Evolutionary conservation across 352 stramenopile genomes (phyloP).

Genomic region (Phytophthora cactorum): DNA sequence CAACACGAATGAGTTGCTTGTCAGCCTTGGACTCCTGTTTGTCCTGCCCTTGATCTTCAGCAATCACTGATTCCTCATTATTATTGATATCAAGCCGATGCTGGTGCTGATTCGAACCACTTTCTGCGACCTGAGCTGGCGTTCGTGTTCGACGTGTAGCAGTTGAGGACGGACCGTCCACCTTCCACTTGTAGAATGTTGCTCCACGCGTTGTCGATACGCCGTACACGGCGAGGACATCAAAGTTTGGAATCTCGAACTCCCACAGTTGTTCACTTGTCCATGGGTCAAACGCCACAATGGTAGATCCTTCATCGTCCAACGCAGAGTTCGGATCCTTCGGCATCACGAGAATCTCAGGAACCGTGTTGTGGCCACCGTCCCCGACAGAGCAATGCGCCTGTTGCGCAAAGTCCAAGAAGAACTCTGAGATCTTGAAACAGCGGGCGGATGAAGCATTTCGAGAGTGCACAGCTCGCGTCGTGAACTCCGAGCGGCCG

Average conservation of each 20-base stretch:
- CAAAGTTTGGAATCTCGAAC: constrained; percentile 69
- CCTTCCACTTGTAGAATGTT: constrained; percentile 78
- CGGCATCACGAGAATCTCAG: constrained; percentile 63
- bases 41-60: constrained; percentile 1
- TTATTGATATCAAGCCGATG: constrained; percentile 18
- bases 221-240: constrained; percentile 75
- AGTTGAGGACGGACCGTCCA: constrained; percentile 71
- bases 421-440: constrained; percentile 87
- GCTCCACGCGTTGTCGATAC: constrained; percentile 54
- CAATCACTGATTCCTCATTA: neutral
- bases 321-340: constrained; percentile 57
- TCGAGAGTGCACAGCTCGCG: constrained; percentile 59
- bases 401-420: constrained; percentile 72
- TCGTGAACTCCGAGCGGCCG: constrained; percentile 78
- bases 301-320: constrained; percentile 70
- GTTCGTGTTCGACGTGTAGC: constrained; percentile 6
- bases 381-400: constrained; percentile 51
- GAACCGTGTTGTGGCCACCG: constrained; percentile 36
- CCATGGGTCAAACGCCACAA: constrained; percentile 75
- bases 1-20: constrained; percentile 36
- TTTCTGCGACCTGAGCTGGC: constrained; percentile 7
- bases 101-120: constrained; percentile 4
- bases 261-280: constrained; percentile 79
- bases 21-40: constrained; percentile 5
- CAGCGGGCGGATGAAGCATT: constrained; percentile 71